Base-by-base conservation (phyloP, 805 yeast genomes). In the Myxozyma lipomycoides region DNA sequence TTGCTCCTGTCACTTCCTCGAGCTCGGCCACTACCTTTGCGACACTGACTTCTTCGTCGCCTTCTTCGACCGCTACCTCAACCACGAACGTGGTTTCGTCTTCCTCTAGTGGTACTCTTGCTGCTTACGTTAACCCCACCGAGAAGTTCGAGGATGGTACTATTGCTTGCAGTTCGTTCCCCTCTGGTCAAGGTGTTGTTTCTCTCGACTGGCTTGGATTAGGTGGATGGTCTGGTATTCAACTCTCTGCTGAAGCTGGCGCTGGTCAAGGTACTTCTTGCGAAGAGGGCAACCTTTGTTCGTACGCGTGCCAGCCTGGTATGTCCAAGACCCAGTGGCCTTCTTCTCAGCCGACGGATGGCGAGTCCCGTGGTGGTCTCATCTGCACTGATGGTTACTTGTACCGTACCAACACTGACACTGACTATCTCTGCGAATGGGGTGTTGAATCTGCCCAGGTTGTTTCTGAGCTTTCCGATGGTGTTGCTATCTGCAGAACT, bases 291-390 rank as follows among this genome's bases (percentile, higher is more conserved):
- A 79, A 79, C 64, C 88, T 86, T 82, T 91, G 98, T 75, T 91
- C 98, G 52, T 91, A 91, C 73, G 95, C 98, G 53, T 91, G 98
- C 77, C 95, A 89, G 76, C 82, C 96, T 39, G 98, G 98, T 79
- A 87, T 88, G 96, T 87, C 97, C 65, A 91, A 91, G 82, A 88
- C 97, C 49, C 98, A 91, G 76, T 91, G 95, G 95, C 98, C 98
- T 58, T 72, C 83, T 40, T 60, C 67, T 48, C 98, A 91, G 76
- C 98, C 98, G 49, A 59, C 84, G 48, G 78, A 74, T 69, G 98
- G 98, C 74, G 84, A 84, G 50, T 85, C 97, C 40, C 81, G 91
- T 61, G 98, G 98, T 73, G 98, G 98, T 68, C 79, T 91, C 64
- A 69, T 72, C 64, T 91, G 98, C 79, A 78, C 28, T 43, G 71